Evolutionary conservation across 495 filamentous ascomycete species (phyloP), one percentile per base, ranked within the genome.

Genomic region (Pyrenula massariospora): DNA sequence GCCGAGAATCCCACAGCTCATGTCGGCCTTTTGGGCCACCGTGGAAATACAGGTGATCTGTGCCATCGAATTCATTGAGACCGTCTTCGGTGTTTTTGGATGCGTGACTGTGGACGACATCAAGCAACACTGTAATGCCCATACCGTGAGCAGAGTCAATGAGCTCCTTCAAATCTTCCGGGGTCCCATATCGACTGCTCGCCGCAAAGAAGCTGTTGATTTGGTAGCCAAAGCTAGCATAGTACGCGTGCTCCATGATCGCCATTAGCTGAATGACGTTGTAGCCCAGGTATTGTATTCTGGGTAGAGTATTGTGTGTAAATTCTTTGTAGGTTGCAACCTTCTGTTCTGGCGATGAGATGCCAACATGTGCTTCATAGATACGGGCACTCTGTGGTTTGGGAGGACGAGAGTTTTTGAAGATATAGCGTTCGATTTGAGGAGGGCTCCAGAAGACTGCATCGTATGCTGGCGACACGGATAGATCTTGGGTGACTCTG

Each of bases 201-300:
- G 91, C 92, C 47, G 93, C 94, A 65, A 97, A 98, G 78, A 98
- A 97, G 72, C 86, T 96, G 70, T 96, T 97, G 62, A 98, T 82
- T 66, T 98, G 93, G 70, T 98, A 98, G 31, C 93, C 93, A 64
- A 98, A 98, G 62, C 92, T 96, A 60, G 93, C 93, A 70, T 98
- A 98, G 75, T 98, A 98, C 24, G 93, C 92, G 72, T 98, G 93
- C 68, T 98, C 93, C 89, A 97, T 97, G 62, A 98, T 79, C 48
- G 93, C 93, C 93, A 98, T 98, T 60, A 98, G 77, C 69, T 98
- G 93, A 62, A 98, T 96, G 48, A 91, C 86, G 73, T 98, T 96
- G 73, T 98, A 98, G 55, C 92, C 93, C 56, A 96, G 77, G 62
- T 81, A 75, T 64, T 91, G 84, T 72, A 98, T 96, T 58, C 92